phyloP scores from a whole-genome alignment of 2,329 filamentous ascomycete genomes.

The Pseudogymnoascus sp. region DNA sequence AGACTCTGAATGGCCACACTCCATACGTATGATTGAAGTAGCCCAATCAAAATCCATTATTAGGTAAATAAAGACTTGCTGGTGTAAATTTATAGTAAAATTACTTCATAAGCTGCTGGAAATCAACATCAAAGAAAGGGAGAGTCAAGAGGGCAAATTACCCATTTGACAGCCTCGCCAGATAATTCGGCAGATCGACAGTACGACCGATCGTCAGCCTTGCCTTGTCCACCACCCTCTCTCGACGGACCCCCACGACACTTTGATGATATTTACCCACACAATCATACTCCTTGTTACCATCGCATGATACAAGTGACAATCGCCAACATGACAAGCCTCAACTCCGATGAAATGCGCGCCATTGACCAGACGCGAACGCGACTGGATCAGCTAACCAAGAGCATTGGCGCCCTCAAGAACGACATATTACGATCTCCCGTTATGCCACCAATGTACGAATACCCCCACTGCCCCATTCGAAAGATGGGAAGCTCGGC shows the following conservation, averaged over 20 bases:
- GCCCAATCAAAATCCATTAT: neutral
- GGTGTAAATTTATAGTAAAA: neutral
- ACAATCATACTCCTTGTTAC: neutral
- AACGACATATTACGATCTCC: conserved; percentile 51
- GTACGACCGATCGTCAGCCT: neutral
- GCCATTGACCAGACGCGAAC: conserved; percentile 62
- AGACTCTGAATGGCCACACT: neutral
- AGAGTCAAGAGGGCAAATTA: neutral
- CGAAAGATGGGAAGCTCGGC: neutral
- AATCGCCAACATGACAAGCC: neutral
- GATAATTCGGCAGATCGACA: neutral
- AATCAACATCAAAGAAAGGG: neutral
- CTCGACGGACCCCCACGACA: neutral
- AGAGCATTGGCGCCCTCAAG: conserved; percentile 57
- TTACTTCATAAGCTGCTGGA: too few relatives aligned
- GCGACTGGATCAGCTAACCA: conserved; percentile 58
- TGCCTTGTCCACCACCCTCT: neutral
- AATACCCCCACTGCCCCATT: neutral
- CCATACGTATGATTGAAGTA: neutral
- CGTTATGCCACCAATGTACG: conserved; percentile 59
- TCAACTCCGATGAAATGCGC: conserved; percentile 47
- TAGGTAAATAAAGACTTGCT: neutral
- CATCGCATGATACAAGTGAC: neutral
- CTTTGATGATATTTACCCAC: neutral
- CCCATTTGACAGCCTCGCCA: neutral